Conservation (phyloP, 805 yeast species). For the Kluyveromyces aestuarii region DNA sequence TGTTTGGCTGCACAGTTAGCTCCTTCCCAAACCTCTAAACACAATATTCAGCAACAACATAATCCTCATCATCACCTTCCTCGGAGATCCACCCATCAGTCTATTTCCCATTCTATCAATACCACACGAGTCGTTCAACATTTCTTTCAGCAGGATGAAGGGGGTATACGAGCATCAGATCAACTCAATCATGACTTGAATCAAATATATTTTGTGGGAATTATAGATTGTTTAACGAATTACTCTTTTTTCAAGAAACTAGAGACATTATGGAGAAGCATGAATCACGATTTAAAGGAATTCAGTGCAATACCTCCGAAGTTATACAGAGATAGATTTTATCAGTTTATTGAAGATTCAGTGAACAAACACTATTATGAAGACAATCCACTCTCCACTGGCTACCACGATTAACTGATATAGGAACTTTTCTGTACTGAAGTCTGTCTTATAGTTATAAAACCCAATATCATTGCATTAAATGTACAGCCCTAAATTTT, state of each 20-base stretch:
- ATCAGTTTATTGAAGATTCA: constrained; percentile 50
- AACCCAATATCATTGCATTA: not conserved
- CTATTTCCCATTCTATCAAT: not conserved
- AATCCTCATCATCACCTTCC: not conserved
- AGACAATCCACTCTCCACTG: constrained; percentile 17
- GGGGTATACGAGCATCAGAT: constrained; percentile 74
- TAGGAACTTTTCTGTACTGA: not conserved
- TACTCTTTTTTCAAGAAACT: constrained; percentile 64
- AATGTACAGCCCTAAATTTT: not conserved
- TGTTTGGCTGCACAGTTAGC: not conserved
- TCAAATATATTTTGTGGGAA: constrained; percentile 80
- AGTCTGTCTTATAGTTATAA: not conserved
- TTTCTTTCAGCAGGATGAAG: constrained; percentile 67
- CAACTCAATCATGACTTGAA: constrained; percentile 40
- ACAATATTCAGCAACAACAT: not conserved
- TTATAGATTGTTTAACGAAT: constrained; percentile 86
- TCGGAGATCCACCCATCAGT: not conserved
- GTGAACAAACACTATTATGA: constrained; percentile 19
- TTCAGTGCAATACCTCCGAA: constrained; percentile 85
- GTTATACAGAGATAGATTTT: constrained; percentile 85
- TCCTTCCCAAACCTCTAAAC: not conserved
- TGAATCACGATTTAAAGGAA: constrained; percentile 56
- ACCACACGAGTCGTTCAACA: constrained; percentile 15
- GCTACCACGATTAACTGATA: constrained; percentile 13
- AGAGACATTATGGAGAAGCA: constrained; percentile 78